A percentile compares a stretch with the other conserved stretches of the same genome.
Evolutionary conservation across 192 early-diverging fungal genomes (phyloP).

Genomic region (Neocallimastix lanati): DNA sequence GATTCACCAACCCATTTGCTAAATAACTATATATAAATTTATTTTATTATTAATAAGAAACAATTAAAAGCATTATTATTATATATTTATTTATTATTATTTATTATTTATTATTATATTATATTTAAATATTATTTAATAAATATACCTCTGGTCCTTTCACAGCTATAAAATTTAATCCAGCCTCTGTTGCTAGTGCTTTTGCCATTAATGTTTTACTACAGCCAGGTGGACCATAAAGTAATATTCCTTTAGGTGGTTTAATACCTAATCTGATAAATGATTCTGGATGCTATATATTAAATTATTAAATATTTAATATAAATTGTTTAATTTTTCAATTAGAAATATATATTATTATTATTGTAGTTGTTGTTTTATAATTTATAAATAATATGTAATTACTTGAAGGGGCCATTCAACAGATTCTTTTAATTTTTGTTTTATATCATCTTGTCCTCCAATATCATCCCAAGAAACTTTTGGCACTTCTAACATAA

Average conservation of each 20-base stretch:
- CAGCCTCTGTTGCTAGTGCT: conserved; percentile 87
- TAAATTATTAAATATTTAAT: too few relatives aligned
- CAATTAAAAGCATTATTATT: too few relatives aligned
- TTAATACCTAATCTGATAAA: conserved; percentile 76
- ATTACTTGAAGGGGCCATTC: conserved; percentile 88
- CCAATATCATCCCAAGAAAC: conserved; percentile 88
- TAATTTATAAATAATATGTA: not conserved
- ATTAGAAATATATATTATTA: too few relatives aligned
- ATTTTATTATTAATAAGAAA: not conserved
- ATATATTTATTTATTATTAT: too few relatives aligned
- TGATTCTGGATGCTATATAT: conserved; percentile 73
- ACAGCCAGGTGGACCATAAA: conserved; percentile 97
- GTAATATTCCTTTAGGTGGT: conserved; percentile 90
- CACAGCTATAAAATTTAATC: conserved; percentile 93
- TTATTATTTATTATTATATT: too few relatives aligned
- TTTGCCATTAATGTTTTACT: conserved; percentile 96
- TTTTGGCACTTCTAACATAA: conserved; percentile 80
- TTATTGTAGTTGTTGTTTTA: too few relatives aligned
- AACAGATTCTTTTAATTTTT: conserved; percentile 78
- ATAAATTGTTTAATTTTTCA: too few relatives aligned
- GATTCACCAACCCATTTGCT: conserved; percentile 99
- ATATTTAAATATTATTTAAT: too few relatives aligned
- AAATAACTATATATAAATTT: conserved; percentile 44
- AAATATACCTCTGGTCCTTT: conserved; percentile 90
- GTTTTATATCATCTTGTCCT: conserved; percentile 79